These are phyloP conservation scores for Pyrenophora tritici-repentis DNA, from an alignment of 2,329 filamentous ascomycete species.

Conservation along the genomic window DNA sequence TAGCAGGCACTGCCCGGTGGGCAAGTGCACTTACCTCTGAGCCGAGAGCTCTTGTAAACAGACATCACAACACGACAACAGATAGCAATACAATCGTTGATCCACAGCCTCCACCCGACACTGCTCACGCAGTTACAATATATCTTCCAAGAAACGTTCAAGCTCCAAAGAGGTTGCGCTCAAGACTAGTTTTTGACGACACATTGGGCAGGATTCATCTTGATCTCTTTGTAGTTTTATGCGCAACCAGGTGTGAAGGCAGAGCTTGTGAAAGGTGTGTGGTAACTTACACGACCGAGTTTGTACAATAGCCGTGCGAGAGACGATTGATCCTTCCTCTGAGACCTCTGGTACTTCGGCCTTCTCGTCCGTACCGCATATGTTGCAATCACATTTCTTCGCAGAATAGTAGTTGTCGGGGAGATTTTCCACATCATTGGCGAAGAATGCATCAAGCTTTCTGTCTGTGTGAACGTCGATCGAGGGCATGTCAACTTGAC, in stretches of 20 bases:
- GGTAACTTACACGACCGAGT: background rate
- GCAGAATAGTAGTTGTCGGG: background rate
- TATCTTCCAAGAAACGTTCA: no score
- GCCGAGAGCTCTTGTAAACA: no score
- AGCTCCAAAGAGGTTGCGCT: background rate
- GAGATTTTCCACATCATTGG: background rate
- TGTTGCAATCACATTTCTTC: background rate
- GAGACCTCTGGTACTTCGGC: background rate
- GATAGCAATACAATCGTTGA: no score
- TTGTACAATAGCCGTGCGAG: background rate
- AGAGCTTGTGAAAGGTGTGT: slow-evolving; percentile 1
- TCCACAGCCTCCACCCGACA: no score
- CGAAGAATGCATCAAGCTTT: background rate
- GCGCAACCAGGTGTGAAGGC: background rate
- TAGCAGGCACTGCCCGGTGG: no score
- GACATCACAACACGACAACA: no score
- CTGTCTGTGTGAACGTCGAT: background rate
- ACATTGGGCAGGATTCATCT: background rate
- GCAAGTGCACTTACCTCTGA: no score
- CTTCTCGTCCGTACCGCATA: background rate
- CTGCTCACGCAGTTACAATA: no score
- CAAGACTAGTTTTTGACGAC: background rate
- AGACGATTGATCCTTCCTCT: background rate
- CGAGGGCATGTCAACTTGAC: background rate
- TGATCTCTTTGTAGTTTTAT: background rate